A percentile compares a stretch with the other conserved stretches of the same genome.
Evolutionary conservation across 208 protist species (phyloP).

Genomic region (Plasmodiophora brassicae): DNA sequence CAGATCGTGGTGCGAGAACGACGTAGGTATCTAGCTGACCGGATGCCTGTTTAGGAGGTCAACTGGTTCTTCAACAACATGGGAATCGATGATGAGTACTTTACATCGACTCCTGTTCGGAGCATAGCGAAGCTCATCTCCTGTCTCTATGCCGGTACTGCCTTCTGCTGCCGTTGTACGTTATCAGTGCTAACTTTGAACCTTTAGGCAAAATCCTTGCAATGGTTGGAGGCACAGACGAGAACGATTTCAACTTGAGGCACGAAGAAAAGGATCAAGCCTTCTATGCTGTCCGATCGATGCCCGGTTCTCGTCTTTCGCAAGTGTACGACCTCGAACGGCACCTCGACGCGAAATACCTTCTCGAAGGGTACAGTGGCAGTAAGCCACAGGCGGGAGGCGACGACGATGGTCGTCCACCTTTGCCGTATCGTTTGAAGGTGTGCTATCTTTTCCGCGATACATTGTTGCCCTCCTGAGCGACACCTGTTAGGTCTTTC

Average conservation of each 20-base stretch:
- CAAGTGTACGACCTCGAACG: slow-evolving; percentile 26
- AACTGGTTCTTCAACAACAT: too few species aligned
- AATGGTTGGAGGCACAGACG: background rate
- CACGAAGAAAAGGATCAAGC: slow-evolving; percentile 16
- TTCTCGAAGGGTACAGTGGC: background rate
- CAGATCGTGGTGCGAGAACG: background rate
- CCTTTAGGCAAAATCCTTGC: slow-evolving; percentile 12
- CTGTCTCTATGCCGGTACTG: background rate
- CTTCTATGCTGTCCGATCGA: background rate
- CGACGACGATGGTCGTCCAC: background rate
- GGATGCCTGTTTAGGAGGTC: too few species aligned
- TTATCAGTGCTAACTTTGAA: too few species aligned
- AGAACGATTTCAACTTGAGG: background rate
- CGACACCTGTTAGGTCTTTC: too few species aligned
- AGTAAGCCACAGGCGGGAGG: background rate
- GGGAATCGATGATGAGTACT: slow-evolving; percentile 30
- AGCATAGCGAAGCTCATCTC: slow-evolving; percentile 12
- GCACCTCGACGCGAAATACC: background rate
- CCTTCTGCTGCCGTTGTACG: too few species aligned
- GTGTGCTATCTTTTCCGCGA: too few species aligned
- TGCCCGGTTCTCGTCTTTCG: background rate
- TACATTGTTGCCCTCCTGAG: too few species aligned
- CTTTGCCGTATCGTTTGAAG: slow-evolving; percentile 19
- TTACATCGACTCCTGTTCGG: background rate
- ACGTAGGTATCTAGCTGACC: too few species aligned